A percentile compares a stretch with the other conserved stretches of the same genome.
These are phyloP conservation scores for Erodium trifolium DNA, from an alignment of 441 rosid species.

Conservation along the genomic window DNA sequence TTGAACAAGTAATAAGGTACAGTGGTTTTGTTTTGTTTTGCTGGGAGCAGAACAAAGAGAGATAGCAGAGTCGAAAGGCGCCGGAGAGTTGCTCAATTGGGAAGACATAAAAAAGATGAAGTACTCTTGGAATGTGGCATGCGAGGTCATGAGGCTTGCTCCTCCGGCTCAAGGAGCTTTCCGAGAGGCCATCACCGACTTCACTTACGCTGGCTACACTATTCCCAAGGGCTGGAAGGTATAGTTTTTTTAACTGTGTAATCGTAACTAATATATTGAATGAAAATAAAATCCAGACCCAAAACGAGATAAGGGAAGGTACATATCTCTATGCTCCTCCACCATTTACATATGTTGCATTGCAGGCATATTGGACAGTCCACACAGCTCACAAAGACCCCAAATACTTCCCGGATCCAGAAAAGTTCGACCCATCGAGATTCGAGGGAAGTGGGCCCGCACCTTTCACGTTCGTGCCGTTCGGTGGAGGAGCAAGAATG, in stretches of 20 bases:
- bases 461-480: background rate
- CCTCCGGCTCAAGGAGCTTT: background rate
- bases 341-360: too few species aligned
- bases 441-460: background rate
- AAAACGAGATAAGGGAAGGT: too few species aligned
- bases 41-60: background rate
- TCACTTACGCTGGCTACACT: background rate
- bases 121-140: background rate
- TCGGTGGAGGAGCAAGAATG: background rate
- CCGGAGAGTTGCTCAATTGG: background rate
- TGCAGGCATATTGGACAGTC: background rate
- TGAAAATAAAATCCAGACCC: too few species aligned
- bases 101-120: background rate
- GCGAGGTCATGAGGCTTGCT: background rate
- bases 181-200: background rate
- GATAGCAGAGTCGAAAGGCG: background rate
- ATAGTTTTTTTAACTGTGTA: too few species aligned
- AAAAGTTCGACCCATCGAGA: background rate
- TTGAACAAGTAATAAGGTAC: too few species aligned
- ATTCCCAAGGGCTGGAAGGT: background rate
- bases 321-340: too few species aligned
- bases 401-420: background rate
- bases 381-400: background rate
- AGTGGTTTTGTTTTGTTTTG: too few species aligned
- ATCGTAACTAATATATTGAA: too few species aligned